Evolutionary conservation across 768 basidiomycete species (phyloP).

Genomic region (Mycena galericulata): DNA sequence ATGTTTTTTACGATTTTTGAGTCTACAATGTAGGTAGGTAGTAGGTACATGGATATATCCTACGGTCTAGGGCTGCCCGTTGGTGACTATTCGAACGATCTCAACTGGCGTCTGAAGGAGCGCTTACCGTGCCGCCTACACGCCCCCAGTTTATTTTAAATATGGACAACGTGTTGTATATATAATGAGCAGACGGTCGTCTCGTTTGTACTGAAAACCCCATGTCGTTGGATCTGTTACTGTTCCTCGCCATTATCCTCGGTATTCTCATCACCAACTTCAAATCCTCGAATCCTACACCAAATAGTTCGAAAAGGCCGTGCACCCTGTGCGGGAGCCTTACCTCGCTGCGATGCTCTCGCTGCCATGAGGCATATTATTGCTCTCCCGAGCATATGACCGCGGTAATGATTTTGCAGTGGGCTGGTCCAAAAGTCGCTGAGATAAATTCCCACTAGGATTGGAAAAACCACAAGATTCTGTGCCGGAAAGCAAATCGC

Average conservation of each 20-base stretch:
- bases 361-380: constrained; percentile 31
- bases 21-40: no score
- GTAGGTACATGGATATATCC: no score
- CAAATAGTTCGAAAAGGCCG: neutral
- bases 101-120: no score
- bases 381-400: constrained; percentile 28
- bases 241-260: constrained; percentile 23
- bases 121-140: constrained; percentile 6
- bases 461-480: constrained; percentile 19
- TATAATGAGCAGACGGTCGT: neutral
- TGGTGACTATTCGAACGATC: no score
- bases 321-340: constrained; percentile 21
- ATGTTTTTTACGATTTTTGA: constrained; percentile 80
- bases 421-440: neutral
- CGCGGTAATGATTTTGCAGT: neutral
- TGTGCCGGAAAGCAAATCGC: constrained; percentile 4
- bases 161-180: constrained; percentile 15
- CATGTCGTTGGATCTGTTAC: constrained; percentile 28
- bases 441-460: neutral
- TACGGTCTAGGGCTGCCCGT: no score
- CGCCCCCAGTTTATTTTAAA: constrained; percentile 19
- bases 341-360: constrained; percentile 26
- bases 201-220: neutral
- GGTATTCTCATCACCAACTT: constrained; percentile 4
- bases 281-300: neutral